A percentile compares a stretch with the other conserved stretches of the same genome.
Conservation (phyloP, 192 early-diverging fungal species). For the Coemansia sp. region DNA sequence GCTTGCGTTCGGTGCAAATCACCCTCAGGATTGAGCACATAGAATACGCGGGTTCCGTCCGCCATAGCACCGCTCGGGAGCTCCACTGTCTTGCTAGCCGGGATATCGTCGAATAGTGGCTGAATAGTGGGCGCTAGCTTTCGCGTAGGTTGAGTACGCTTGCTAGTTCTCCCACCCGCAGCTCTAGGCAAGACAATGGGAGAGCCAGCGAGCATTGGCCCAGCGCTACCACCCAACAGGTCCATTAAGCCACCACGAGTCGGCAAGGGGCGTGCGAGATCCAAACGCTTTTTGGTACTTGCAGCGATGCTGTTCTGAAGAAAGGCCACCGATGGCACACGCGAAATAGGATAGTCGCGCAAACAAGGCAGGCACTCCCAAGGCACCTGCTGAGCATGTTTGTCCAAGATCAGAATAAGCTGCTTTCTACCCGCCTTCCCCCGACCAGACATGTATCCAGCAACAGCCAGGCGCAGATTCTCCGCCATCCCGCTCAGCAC, state of each 20-base stretch:
- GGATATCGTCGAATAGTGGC: neutral
- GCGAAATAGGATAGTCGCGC: conserved; percentile 71
- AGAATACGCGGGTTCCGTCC: conserved; percentile 62
- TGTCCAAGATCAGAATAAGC: conserved; percentile 84
- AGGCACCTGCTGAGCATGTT: conserved; percentile 80
- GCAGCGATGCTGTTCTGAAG: conserved; percentile 65
- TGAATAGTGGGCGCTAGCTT: neutral
- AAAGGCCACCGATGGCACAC: conserved; percentile 78
- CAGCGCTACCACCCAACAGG: neutral
- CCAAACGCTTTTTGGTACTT: neutral
- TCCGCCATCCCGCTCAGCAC: conserved; percentile 66
- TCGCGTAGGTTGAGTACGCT: neutral
- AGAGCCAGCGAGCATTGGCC: neutral
- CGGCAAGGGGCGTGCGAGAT: neutral
- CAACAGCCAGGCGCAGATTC: conserved; percentile 63
- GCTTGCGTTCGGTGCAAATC: conserved; percentile 84
- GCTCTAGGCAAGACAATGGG: neutral
- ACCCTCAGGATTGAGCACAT: conserved; percentile 89
- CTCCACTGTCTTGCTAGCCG: too few relatives aligned
- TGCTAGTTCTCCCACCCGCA: neutral
- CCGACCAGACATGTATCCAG: conserved; percentile 51
- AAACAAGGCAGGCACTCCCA: conserved; percentile 87
- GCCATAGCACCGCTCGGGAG: conserved; percentile 33
- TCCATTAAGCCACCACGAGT: neutral
- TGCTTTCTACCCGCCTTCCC: conserved; percentile 52